These are phyloP conservation scores for Colletotrichum tofieldiae DNA, from an alignment of 2,329 filamentous ascomycete genomes.

Conservation along the genomic window DNA sequence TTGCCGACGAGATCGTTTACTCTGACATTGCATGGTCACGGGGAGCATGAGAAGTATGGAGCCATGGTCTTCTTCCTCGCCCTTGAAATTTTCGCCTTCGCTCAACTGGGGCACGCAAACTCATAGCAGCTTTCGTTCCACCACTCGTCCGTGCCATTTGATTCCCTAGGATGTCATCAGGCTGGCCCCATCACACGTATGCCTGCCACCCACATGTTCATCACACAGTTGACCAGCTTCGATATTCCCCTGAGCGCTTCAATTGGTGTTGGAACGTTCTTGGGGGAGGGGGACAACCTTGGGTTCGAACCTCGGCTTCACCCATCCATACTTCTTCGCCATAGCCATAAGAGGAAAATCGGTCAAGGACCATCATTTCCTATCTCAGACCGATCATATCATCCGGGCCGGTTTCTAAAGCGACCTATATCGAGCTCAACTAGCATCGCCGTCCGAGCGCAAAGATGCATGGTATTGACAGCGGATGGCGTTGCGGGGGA, in stretches of 20 bases:
- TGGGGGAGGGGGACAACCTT: neutral
- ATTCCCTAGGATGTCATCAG: no score
- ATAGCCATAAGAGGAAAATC: neutral
- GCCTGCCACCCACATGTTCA: neutral
- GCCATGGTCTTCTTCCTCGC: neutral
- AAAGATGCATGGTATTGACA: neutral
- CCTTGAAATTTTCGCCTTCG: neutral
- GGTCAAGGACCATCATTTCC: neutral
- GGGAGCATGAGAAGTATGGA: neutral
- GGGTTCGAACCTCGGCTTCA: neutral
- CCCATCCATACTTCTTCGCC: neutral
- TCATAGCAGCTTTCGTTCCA: no score
- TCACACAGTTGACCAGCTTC: neutral
- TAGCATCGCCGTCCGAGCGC: neutral
- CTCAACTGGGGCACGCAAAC: no score
- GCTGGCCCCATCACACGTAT: neutral
- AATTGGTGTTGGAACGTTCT: neutral
- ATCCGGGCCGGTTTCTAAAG: no score
- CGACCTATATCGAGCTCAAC: neutral
- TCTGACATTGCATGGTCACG: neutral
- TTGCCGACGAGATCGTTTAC: neutral
- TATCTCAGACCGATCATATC: neutral
- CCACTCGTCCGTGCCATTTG: neutral
- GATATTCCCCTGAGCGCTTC: neutral
- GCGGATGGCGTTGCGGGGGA: neutral